A percentile compares a stretch with the other conserved stretches of the same genome.
Evolutionary conservation across 164 flowering plant genomes (phyloP).

Genomic region (Hamamelis virginiana): DNA sequence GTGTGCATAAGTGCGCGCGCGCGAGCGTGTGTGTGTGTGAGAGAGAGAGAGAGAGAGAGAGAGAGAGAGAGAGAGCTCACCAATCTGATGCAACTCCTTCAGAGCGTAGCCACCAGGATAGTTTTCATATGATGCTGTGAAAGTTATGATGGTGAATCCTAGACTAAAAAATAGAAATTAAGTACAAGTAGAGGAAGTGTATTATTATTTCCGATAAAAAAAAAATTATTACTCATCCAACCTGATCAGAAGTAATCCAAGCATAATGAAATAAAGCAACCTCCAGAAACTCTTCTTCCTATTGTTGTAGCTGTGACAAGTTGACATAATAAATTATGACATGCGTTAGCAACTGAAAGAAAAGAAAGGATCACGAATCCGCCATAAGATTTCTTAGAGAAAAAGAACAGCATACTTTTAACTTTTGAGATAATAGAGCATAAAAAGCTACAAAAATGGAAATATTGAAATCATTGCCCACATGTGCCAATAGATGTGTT

Average conservation of each 20-base stretch:
- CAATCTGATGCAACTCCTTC: conserved; percentile 62
- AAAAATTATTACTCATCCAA: conserved; percentile 25
- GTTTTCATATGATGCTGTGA: conserved; percentile 88
- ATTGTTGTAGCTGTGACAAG: conserved; percentile 74
- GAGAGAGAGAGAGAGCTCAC: conserved; percentile 40
- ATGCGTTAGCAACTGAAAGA: neutral
- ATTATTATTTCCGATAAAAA: neutral
- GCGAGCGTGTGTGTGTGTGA: no score
- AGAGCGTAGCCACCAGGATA: conserved; percentile 88
- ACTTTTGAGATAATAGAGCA: no score
- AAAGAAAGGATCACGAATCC: neutral
- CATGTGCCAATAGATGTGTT: no score
- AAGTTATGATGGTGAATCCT: conserved; percentile 66
- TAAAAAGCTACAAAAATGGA: no score
- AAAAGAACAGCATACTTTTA: neutral
- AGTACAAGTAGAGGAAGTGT: neutral
- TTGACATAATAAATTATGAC: neutral
- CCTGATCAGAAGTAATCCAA: conserved; percentile 75
- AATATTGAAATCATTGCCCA: no score
- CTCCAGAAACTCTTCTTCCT: conserved; percentile 77
- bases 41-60: conserved; percentile 10
- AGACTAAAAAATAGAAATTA: conserved; percentile 56
- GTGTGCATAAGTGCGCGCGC: no score
- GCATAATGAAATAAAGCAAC: conserved; percentile 48
- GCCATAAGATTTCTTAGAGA: neutral